Evolutionary conservation across 2,329 filamentous ascomycete species (phyloP).

Genomic region (Xylariaceae sp.): DNA sequence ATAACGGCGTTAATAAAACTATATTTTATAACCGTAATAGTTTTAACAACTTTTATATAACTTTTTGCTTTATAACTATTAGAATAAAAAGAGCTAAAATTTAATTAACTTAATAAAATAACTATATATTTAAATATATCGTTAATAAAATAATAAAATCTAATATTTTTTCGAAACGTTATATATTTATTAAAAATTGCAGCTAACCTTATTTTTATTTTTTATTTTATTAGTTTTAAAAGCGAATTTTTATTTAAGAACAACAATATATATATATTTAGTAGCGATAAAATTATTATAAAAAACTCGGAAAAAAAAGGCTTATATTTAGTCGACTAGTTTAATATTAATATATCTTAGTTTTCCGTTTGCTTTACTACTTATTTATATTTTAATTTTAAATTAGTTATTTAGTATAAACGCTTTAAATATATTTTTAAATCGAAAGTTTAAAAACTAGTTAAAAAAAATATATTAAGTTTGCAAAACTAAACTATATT

Average conservation of each 20-base stretch:
- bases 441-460: not conserved
- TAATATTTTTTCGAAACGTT: not conserved
- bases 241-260: not conserved
- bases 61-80: not conserved
- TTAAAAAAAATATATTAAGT: not conserved
- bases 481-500: not conserved
- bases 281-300: not conserved
- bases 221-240: not conserved
- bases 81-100: not conserved
- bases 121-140: not conserved
- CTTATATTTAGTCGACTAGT: not conserved
- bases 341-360: not conserved
- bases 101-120: not conserved
- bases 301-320: not conserved
- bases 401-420: not conserved
- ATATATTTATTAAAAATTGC: too few relatives aligned
- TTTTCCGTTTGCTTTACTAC: too few relatives aligned
- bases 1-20: not conserved
- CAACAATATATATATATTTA: not conserved
- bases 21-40: not conserved
- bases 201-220: too few relatives aligned
- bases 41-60: not conserved
- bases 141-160: not conserved
- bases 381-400: not conserved
- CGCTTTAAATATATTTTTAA: not conserved